A percentile compares a stretch with the other conserved stretches of the same genome.
These are phyloP conservation scores for Yarrowia sp. DNA, from an alignment of 805 yeast species.

Conservation along the genomic window DNA sequence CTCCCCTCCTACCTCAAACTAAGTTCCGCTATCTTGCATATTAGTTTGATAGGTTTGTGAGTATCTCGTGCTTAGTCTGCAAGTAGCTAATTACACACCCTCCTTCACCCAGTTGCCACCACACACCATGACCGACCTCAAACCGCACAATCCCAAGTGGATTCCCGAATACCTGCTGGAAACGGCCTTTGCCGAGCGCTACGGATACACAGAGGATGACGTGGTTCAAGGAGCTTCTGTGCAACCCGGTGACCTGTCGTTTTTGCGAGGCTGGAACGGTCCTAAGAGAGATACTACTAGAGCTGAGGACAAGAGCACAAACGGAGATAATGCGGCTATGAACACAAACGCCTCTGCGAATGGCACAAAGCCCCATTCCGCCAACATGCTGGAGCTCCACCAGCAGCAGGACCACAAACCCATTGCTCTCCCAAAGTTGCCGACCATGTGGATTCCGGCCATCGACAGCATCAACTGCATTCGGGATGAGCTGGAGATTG, in stretches of 20 bases:
- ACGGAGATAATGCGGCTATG: neutral
- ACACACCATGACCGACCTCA: constrained; percentile 27
- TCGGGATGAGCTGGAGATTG: constrained; percentile 27
- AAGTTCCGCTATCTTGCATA: constrained; percentile 28
- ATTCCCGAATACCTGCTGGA: constrained; percentile 37
- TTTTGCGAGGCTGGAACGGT: constrained; percentile 6
- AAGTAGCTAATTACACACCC: neutral
- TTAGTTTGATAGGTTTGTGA: neutral
- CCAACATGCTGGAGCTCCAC: constrained; percentile 36
- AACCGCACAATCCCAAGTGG: constrained; percentile 38
- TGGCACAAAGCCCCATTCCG: neutral
- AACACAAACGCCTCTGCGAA: neutral
- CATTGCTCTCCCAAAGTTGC: constrained; percentile 42
- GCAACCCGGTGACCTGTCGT: constrained; percentile 2
- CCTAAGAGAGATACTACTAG: neutral
- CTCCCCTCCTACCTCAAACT: neutral
- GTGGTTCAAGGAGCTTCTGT: neutral
- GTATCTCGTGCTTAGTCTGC: too few species aligned
- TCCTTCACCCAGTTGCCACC: neutral
- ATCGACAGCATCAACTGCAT: constrained; percentile 26
- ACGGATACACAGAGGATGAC: constrained; percentile 29
- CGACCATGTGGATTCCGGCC: constrained; percentile 40
- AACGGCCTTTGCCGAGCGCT: constrained; percentile 34
- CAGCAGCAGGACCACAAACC: constrained; percentile 33
- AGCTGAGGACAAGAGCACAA: neutral